A percentile compares a stretch with the other conserved stretches of the same genome.
Conservation (phyloP, 2,329 filamentous ascomycete species). For the Stagonosporopsis rhizophila region DNA sequence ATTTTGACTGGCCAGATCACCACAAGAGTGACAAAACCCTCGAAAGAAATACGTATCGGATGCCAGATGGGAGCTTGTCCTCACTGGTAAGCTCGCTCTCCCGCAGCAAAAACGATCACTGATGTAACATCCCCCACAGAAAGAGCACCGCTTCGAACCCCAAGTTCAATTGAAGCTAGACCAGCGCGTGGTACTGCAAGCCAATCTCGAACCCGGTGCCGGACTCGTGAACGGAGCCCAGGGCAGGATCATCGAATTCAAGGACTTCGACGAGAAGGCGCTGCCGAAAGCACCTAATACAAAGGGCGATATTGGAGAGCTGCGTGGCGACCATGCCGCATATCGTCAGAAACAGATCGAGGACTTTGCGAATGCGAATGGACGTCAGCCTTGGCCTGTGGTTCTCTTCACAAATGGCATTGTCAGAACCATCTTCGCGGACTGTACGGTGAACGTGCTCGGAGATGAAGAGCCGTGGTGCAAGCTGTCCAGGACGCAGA, state of each 20-base stretch:
- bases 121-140: slow-evolving; percentile 10
- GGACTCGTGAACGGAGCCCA: slow-evolving; percentile 49
- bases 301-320: slow-evolving; percentile 1
- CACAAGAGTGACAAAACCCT: slow-evolving; percentile 31
- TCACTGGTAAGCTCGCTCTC: slow-evolving; percentile 21
- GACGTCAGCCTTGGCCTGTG: slow-evolving; percentile 56
- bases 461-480: slow-evolving; percentile 57
- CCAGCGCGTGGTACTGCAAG: slow-evolving; percentile 62
- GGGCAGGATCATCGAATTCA: slow-evolving; percentile 46
- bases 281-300: slow-evolving; percentile 36
- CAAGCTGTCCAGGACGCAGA: slow-evolving; percentile 63
- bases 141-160: slow-evolving; percentile 57
- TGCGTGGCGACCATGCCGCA: slow-evolving; percentile 48
- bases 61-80: slow-evolving; percentile 24
- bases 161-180: slow-evolving; percentile 57
- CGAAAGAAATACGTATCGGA: slow-evolving; percentile 17
- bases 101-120: not conserved
- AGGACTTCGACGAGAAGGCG: slow-evolving; percentile 40
- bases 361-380: slow-evolving; percentile 47
- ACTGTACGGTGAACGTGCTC: slow-evolving; percentile 58
- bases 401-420: slow-evolving; percentile 62
- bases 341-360: slow-evolving; percentile 50
- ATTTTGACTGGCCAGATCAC: slow-evolving; percentile 50
- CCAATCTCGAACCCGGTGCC: slow-evolving; percentile 52
- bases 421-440: slow-evolving; percentile 57